These are phyloP conservation scores for Collybia mongolica DNA, from an alignment of 768 basidiomycete species.

Conservation along the genomic window DNA sequence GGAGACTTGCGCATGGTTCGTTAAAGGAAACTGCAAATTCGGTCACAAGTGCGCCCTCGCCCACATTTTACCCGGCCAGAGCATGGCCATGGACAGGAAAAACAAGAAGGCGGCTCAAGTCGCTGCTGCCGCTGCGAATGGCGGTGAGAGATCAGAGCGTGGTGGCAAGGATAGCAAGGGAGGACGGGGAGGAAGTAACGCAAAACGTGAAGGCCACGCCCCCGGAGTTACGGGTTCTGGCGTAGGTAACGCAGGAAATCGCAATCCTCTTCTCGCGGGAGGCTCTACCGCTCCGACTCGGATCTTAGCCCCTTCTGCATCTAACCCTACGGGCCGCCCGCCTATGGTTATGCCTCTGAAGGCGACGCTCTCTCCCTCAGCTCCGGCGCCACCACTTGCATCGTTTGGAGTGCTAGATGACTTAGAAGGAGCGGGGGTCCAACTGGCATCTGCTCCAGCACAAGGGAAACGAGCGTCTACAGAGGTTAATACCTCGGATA, in stretches of 20 bases:
- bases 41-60: slow-evolving; percentile 87
- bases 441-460: slow-evolving; percentile 45
- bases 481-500: slow-evolving; percentile 7
- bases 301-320: slow-evolving; percentile 22
- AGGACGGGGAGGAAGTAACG: slow-evolving; percentile 33
- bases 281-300: slow-evolving; percentile 75
- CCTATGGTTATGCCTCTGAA: slow-evolving; percentile 70
- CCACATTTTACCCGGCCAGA: slow-evolving; percentile 92
- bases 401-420: slow-evolving; percentile 69
- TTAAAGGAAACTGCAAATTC: slow-evolving; percentile 85
- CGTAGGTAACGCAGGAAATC: slow-evolving; percentile 20
- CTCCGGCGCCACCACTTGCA: slow-evolving; percentile 76
- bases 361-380: slow-evolving; percentile 71
- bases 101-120: slow-evolving; percentile 91
- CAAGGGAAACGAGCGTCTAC: slow-evolving; percentile 26
- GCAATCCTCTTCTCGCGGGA: slow-evolving; percentile 41
- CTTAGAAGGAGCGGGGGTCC: slow-evolving; percentile 34
- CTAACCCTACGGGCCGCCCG: slow-evolving; percentile 42
- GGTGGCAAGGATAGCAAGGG: slow-evolving; percentile 24
- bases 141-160: slow-evolving; percentile 26
- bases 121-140: slow-evolving; percentile 47
- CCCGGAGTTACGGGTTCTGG: slow-evolving; percentile 6
- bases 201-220: slow-evolving; percentile 33
- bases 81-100: slow-evolving; percentile 94
- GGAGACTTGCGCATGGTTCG: slow-evolving; percentile 85